These are phyloP conservation scores for Venturia aucupariae DNA, from an alignment of 2,329 filamentous ascomycete genomes.

Conservation along the genomic window DNA sequence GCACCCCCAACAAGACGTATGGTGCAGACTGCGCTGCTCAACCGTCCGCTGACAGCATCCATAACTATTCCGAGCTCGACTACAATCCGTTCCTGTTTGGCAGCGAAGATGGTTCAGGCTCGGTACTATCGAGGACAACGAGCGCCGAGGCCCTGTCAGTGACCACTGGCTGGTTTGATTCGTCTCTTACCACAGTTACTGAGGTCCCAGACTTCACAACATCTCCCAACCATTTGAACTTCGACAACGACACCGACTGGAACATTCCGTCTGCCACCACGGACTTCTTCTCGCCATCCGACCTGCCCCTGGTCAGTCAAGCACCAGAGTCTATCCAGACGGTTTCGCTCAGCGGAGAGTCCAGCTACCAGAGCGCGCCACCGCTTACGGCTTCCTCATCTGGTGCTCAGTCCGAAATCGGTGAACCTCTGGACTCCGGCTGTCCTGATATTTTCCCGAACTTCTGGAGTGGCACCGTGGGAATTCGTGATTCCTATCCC, in stretches of 20 bases:
- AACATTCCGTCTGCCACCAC: constrained; percentile 13
- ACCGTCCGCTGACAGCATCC: not conserved
- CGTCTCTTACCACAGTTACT: constrained; percentile 1
- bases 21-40: not conserved
- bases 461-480: constrained; percentile 10
- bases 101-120: not conserved
- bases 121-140: constrained; percentile 1
- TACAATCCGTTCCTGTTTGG: not conserved
- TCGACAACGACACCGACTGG: constrained; percentile 24
- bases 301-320: constrained; percentile 31
- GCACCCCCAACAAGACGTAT: constrained; percentile 8
- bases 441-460: constrained; percentile 17
- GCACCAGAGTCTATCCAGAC: constrained; percentile 27
- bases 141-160: constrained; percentile 9
- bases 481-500: constrained; percentile 18
- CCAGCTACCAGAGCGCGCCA: constrained; percentile 28
- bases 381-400: constrained; percentile 32
- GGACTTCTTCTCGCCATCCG: constrained; percentile 30
- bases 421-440: constrained; percentile 26
- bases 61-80: not conserved
- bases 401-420: constrained; percentile 30
- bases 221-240: constrained; percentile 23
- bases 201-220: constrained; percentile 22
- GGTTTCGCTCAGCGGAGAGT: constrained; percentile 33
- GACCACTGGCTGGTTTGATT: constrained; percentile 8